Evolutionary conservation across 2,329 filamentous ascomycete species (phyloP).

Genomic region (Orbilia javanica): DNA sequence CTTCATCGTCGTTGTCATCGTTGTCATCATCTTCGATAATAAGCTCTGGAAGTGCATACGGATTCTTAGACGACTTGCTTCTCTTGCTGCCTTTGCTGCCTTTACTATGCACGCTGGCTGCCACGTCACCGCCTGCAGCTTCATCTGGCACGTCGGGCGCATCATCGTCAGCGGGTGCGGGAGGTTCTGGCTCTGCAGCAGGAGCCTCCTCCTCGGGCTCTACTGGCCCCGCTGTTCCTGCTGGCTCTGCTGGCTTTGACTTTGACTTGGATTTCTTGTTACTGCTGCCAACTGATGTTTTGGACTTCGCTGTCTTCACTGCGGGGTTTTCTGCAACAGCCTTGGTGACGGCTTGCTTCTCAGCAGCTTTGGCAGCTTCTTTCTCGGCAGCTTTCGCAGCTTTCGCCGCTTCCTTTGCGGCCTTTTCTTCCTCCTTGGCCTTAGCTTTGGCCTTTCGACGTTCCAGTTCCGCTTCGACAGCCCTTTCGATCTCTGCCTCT

Average conservation of each 20-base stretch:
- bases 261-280: conserved; percentile 32
- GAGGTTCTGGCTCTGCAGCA: conserved; percentile 27
- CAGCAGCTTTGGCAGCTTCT: conserved; percentile 33
- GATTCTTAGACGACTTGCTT: conserved; percentile 37
- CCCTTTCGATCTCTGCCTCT: conserved; percentile 39
- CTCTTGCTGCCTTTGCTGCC: conserved; percentile 45
- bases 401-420: conserved; percentile 47
- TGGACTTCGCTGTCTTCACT: conserved; percentile 9
- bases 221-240: conserved; percentile 15
- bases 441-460: conserved; percentile 43
- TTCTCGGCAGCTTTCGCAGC: conserved; percentile 46
- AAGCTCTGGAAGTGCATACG: conserved; percentile 50
- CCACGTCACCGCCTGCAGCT: conserved; percentile 29
- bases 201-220: conserved; percentile 37
- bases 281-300: conserved; percentile 7
- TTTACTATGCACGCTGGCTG: conserved; percentile 41
- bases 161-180: conserved; percentile 32
- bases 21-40: conserved; percentile 54
- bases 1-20: conserved; percentile 34
- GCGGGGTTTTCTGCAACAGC: conserved; percentile 15
- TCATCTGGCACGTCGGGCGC: conserved; percentile 46
- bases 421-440: conserved; percentile 50
- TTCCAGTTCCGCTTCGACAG: conserved; percentile 47
- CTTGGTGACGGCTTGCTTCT: conserved; percentile 16
- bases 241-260: conserved; percentile 2